Conservation (phyloP, 169 alveolate genomes). For the Plasmodium sp. region DNA sequence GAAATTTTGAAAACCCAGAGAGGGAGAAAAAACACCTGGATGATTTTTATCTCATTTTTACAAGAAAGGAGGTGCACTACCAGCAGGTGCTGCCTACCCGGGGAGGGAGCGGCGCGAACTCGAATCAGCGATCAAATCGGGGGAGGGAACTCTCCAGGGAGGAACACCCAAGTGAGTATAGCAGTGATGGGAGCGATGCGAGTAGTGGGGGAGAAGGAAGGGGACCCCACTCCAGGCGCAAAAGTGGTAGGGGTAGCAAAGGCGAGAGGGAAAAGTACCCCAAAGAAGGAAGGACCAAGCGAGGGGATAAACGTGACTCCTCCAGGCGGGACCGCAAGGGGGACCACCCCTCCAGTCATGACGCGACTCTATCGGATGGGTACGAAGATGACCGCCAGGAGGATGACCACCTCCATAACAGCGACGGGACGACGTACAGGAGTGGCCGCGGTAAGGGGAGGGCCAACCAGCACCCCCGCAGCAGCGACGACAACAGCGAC, state of each 20-base stretch:
- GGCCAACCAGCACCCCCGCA: neutral
- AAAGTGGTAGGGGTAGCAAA: neutral
- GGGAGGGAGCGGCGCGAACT: neutral
- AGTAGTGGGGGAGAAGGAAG: neutral
- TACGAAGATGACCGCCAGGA: neutral
- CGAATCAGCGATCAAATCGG: neutral
- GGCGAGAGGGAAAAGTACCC: neutral
- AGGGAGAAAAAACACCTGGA: slow-evolving; percentile 64
- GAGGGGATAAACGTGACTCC: slow-evolving; percentile 4
- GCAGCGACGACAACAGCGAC: slow-evolving; percentile 1
- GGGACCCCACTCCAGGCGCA: neutral
- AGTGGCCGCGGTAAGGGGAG: neutral
- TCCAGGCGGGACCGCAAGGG: neutral
- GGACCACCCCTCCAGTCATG: neutral
- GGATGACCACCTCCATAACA: neutral
- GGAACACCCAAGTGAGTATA: neutral
- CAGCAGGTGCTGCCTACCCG: neutral
- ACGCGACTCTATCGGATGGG: neutral
- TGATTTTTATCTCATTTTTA: slow-evolving; percentile 24
- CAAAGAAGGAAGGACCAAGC: neutral
- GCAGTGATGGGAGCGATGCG: neutral
- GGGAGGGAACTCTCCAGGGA: neutral
- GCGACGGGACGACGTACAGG: neutral
- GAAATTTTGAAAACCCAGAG: slow-evolving; percentile 78
- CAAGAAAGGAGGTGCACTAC: slow-evolving; percentile 47